Conservation (phyloP, 2,329 filamentous ascomycete species). For the Trichothecium sympodiale region DNA sequence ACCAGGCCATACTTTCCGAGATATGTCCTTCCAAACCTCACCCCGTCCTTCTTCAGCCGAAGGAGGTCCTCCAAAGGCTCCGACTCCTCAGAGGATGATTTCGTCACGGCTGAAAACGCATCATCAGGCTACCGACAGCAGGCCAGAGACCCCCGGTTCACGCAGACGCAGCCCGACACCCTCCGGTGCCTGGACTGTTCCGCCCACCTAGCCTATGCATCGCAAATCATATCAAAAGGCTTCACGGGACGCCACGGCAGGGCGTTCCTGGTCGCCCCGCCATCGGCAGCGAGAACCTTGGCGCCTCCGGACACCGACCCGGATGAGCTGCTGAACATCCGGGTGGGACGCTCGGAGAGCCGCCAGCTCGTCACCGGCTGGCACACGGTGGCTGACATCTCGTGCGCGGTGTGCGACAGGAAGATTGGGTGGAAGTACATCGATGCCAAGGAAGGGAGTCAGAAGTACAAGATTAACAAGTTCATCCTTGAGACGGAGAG, state of each 20-base stretch:
- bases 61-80: constrained; percentile 8
- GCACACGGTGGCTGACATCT: constrained; percentile 54
- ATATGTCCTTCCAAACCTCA: constrained; percentile 41
- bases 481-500: constrained; percentile 54
- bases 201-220: constrained; percentile 47
- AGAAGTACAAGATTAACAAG: constrained; percentile 59
- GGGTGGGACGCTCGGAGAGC: constrained; percentile 40
- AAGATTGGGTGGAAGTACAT: constrained; percentile 61
- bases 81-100: too few species aligned
- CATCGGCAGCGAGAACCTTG: constrained; percentile 7
- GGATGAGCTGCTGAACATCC: constrained; percentile 40
- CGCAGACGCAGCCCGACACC: constrained; percentile 37
- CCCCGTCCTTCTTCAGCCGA: constrained; percentile 34
- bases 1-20: constrained; percentile 34
- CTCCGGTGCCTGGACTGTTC: constrained; percentile 49
- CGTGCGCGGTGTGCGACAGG: constrained; percentile 41
- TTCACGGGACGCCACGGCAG: constrained; percentile 57
- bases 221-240: constrained; percentile 53
- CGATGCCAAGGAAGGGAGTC: constrained; percentile 45
- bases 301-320: constrained; percentile 8
- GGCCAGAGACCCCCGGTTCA: too few species aligned
- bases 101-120: constrained; percentile 15
- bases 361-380: constrained; percentile 50
- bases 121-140: too few species aligned
- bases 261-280: constrained; percentile 47